Base-by-base conservation (phyloP, 106 monocot genomes). In the Cymbidium sinense region DNA sequence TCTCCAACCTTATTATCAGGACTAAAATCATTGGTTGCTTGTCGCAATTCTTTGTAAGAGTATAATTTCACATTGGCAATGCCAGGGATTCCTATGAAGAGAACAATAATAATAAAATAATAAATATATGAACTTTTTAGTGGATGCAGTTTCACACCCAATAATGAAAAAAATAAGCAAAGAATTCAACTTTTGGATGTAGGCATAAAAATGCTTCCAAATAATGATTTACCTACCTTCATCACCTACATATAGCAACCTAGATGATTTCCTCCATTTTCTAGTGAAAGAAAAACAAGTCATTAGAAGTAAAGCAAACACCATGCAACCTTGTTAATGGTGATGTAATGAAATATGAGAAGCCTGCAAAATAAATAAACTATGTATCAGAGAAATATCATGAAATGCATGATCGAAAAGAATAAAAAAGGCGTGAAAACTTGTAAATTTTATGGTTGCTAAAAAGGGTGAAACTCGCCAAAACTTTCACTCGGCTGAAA, bases 1-100 rank as follows among this genome's bases (percentile, higher is more conserved):
- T 77, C 82, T 34, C 85, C 85, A 76, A 86, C 55, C 75, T 86
- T 86, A 79, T 86, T 79, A 61, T 54, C 11, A 75, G 30, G 30
- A 50, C 82, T 79, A 47, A 86, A 86, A 43, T 82, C 78, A 20
- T 29, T 70, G 13, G 85, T 82, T 20, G 85, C 81, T 29, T 70
- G 67, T 54, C 30, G 75, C 55, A 86, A n/a, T 75, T 81, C 82
- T 64, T 79, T 75, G 75, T 86, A 86, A 35, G 78, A 25, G 70
- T 72, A 86, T n/a, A 79, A 39, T 30, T 58, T 78, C 34, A 86
- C 69, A 43, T 79, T 72, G 58, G 67, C 52, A 69, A 70, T n/a
- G 9, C 70, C 83, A 9, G 54, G 39, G 28, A 84, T 52, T 64
- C 50, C 83, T 83, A 70, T 4, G 75, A 75, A 5, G 74, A 44